phyloP scores from a whole-genome alignment of 1,284 basidiomycete genomes.

The Limonomyces culmigenus region DNA sequence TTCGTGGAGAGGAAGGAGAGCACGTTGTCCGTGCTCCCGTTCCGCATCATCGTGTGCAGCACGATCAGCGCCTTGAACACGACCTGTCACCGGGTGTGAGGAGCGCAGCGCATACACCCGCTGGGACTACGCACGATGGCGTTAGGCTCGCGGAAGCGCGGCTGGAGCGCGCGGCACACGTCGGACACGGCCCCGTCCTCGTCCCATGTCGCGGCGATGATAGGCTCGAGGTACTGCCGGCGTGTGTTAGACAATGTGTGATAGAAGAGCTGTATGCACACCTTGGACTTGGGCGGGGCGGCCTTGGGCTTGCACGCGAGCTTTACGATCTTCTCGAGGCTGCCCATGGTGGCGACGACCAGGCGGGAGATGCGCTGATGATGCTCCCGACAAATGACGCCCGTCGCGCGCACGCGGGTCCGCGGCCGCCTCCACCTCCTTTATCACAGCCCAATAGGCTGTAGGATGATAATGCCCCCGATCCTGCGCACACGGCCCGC shows the following conservation, averaged over 20 bases:
- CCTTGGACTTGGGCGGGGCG: slow-evolving; percentile 86
- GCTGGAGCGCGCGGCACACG: slow-evolving; percentile 75
- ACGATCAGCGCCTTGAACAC: slow-evolving; percentile 96
- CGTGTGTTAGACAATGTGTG: slow-evolving; percentile 6
- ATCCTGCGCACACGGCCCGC: slow-evolving; percentile 2
- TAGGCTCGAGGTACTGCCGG: slow-evolving; percentile 66
- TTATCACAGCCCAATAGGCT: too few species aligned
- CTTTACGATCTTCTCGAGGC: slow-evolving; percentile 79
- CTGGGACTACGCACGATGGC: slow-evolving; percentile 47
- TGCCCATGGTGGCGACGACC: slow-evolving; percentile 32
- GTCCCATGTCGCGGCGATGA: slow-evolving; percentile 88
- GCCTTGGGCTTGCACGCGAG: slow-evolving; percentile 90
- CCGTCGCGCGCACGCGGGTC: too few species aligned
- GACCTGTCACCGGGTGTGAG: slow-evolving; percentile 30
- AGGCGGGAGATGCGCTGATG: slow-evolving; percentile 1
- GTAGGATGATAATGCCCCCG: too few species aligned
- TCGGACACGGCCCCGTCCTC: slow-evolving; percentile 87
- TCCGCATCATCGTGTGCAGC: slow-evolving; percentile 89
- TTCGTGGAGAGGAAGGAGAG: slow-evolving; percentile 67
- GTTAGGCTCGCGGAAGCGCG: slow-evolving; percentile 80
- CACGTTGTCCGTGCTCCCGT: slow-evolving; percentile 85
- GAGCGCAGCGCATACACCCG: background rate
- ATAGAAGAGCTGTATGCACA: slow-evolving; percentile 13
- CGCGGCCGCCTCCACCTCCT: too few species aligned
- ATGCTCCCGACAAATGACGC: too few species aligned